Base-by-base conservation (phyloP, 306 rosid species). In the Lagenaria siceraria region DNA sequence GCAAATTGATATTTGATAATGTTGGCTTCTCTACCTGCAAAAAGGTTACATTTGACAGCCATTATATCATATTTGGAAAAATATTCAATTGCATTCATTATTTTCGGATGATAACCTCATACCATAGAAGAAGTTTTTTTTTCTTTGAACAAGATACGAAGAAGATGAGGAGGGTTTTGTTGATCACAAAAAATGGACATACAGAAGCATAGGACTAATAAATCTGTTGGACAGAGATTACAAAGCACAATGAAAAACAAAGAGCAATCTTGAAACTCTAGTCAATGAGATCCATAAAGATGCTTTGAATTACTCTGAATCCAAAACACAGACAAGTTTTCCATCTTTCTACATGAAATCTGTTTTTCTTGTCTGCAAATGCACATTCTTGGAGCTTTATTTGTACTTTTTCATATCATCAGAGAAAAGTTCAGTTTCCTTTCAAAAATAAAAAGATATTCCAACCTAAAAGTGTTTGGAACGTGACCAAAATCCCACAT, bases 1-100 rank as follows among this genome's bases (percentile, higher is more conserved):
- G 89, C 81, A 91, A 81, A 84, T 91, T 87, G 79, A 94, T 87
- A 79, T 89, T 82, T 52, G 88, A 91, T 82, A 94, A 83, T 46
- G 89, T 87, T 4, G 90, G 83, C 33, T 84, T 91, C 63, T 87
- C 86, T 81, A 76, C 92, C 98, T 91, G 88, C 27, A 43, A 43
- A 76, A 76, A 40, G 18, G 55, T 69, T 24, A 24, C 55, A 42
- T 36, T 66, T 38, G 19, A 19, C 18, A 66, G 51, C 46, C 51
- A 40, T 27, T 66, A 64, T 27, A 64, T 33, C 46, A 33, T 18
- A 35, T 33, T 46, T 33, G 71, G 46, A 64, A 33, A 62, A 63
- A 63, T 31, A 61, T 15, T 63, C 22, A 8, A 7, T 31, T 62
- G 36, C 19, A 59, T 31, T 63, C 22, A 33, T 31, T 13, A 36